phyloP scores from a whole-genome alignment of 768 basidiomycete species.

The Neoboletus brunneissimus region DNA sequence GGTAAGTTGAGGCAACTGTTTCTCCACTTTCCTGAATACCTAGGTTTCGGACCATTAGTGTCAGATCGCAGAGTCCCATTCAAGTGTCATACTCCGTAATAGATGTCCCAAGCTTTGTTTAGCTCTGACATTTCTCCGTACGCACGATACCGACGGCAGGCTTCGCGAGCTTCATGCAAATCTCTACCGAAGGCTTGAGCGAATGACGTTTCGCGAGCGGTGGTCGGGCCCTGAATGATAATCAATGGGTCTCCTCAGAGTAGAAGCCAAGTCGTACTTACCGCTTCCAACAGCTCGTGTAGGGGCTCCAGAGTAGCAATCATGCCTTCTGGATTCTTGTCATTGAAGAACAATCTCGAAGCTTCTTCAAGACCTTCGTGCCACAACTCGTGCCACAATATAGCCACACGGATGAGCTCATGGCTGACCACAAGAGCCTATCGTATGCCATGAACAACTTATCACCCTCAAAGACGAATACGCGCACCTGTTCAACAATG shows the following conservation, averaged over 20 bases:
- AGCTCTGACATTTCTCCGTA: constrained; percentile 87
- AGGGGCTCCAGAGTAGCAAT: constrained; percentile 88
- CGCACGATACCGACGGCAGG: constrained; percentile 79
- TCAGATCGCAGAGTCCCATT: constrained; percentile 1
- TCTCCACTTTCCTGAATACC: constrained; percentile 97
- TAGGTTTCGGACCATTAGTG: constrained; percentile 28
- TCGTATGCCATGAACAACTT: constrained; percentile 1
- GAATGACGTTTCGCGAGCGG: constrained; percentile 93
- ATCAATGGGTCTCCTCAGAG: not conserved
- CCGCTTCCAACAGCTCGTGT: constrained; percentile 88
- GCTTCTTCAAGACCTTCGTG: constrained; percentile 98
- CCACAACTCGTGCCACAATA: constrained; percentile 99
- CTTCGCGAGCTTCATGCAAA: constrained; percentile 87
- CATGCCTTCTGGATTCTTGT: constrained; percentile 97
- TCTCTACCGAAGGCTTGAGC: constrained; percentile 92
- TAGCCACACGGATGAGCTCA: constrained; percentile 95
- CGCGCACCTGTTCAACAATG: constrained; percentile 82
- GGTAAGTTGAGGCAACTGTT: constrained; percentile 84
- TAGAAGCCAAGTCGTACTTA: constrained; percentile 32
- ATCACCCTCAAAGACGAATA: not conserved
- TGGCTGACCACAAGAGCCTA: constrained; percentile 86
- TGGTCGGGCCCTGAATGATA: constrained; percentile 75
- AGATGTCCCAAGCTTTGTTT: constrained; percentile 99
- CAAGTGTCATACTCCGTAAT: constrained; percentile 68
- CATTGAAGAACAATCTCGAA: constrained; percentile 92